Percentiles rank a stretch among this genome's conserved stretches.
Conservation (phyloP, 805 yeast genomes). For the Cyberlindnera americana region DNA sequence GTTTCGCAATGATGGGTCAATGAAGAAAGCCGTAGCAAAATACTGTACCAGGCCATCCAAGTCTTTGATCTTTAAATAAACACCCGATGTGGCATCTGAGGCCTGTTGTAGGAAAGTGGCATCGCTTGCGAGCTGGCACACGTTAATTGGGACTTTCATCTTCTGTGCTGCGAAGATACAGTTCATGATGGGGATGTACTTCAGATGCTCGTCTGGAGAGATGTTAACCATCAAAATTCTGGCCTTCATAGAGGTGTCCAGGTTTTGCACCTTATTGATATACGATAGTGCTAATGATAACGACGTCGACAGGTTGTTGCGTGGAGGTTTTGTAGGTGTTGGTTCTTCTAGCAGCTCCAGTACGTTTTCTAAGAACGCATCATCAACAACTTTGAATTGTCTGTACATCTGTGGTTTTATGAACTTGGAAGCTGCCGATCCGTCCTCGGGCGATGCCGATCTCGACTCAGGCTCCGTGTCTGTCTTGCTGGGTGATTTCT, state of each 20-base stretch:
- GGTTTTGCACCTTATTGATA: conserved; percentile 53
- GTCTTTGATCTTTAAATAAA: conserved; percentile 64
- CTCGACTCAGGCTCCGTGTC: too few species aligned
- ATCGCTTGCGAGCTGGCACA: conserved; percentile 70
- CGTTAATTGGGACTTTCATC: conserved; percentile 84
- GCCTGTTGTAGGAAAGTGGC: conserved; percentile 93
- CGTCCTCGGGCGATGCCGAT: conserved; percentile 17
- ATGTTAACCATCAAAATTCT: conserved; percentile 61
- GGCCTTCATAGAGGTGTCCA: conserved; percentile 51
- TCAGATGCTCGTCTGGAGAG: conserved; percentile 70
- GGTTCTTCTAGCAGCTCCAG: conserved; percentile 34
- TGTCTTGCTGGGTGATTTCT: conserved; percentile 1
- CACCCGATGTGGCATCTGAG: conserved; percentile 90
- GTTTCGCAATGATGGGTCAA: conserved; percentile 81
- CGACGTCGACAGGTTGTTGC: conserved; percentile 67
- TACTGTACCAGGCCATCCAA: conserved; percentile 82
- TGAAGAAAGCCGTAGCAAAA: conserved; percentile 73
- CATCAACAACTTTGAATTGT: conserved; percentile 78
- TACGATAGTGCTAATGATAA: conserved; percentile 78
- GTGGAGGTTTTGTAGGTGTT: conserved; percentile 32
- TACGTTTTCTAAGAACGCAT: conserved; percentile 59
- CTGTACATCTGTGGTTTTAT: conserved; percentile 71
- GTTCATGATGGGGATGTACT: conserved; percentile 92
- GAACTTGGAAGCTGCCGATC: conserved; percentile 23
- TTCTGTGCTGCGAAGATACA: conserved; percentile 95